These are phyloP conservation scores for Fusarium sp. DNA, from an alignment of 2,329 filamentous ascomycete species.

Conservation along the genomic window DNA sequence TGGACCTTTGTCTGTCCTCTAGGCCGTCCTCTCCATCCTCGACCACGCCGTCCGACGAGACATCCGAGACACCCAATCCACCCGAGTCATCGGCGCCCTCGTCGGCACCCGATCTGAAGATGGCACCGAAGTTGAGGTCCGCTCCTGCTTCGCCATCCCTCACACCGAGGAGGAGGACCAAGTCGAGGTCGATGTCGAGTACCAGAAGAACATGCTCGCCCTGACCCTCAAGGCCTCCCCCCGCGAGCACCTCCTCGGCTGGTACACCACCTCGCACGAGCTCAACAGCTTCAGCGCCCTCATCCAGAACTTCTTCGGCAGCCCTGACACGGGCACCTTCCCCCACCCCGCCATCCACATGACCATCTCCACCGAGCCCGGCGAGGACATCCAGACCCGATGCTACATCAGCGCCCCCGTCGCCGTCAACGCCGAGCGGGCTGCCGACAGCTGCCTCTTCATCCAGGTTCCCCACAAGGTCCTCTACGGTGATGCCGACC, in stretches of 20 bases:
- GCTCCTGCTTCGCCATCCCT: constrained; percentile 96
- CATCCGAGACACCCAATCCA: constrained; percentile 79
- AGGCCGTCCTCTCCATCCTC: constrained; percentile 81
- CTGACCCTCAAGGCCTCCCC: constrained; percentile 94
- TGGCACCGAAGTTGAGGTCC: constrained; percentile 95
- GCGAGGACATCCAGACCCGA: constrained; percentile 87
- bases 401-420: constrained; percentile 97
- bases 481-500: constrained; percentile 81
- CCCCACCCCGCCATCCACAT: constrained; percentile 98
- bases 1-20: background rate
- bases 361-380: constrained; percentile 91
- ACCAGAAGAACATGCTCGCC: constrained; percentile 99
- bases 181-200: constrained; percentile 99
- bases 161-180: constrained; percentile 99
- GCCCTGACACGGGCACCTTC: constrained; percentile 95
- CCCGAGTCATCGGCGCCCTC: constrained; percentile 95
- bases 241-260: constrained; percentile 93
- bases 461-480: constrained; percentile 97
- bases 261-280: constrained; percentile 97
- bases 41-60: constrained; percentile 96
- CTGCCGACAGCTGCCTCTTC: constrained; percentile 96
- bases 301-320: constrained; percentile 98
- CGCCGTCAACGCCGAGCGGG: constrained; percentile 92
- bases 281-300: constrained; percentile 98
- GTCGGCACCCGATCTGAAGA: constrained; percentile 95